A percentile compares a stretch with the other conserved stretches of the same genome.
Conservation (phyloP, 257 asterid species). For the Solanum chiquidenum region DNA sequence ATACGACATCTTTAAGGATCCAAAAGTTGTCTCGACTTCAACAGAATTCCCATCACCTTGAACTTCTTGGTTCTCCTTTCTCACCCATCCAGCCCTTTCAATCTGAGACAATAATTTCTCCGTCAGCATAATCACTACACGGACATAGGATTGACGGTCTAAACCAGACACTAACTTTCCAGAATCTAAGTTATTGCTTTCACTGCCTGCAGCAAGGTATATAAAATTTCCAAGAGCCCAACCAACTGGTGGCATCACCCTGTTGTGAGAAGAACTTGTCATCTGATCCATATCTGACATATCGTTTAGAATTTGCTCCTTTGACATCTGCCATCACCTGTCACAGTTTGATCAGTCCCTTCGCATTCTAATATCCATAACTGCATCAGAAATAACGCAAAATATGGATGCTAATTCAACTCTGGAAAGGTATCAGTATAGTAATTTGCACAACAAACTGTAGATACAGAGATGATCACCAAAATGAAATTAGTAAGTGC, state of each 20-base stretch:
- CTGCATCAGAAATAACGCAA: neutral
- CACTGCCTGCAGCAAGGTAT: conserved; percentile 59
- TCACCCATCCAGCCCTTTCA: conserved; percentile 33
- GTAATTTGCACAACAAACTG: neutral
- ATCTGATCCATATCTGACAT: conserved; percentile 47
- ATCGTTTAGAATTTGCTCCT: conserved; percentile 62
- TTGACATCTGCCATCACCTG: conserved; percentile 93
- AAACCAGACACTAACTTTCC: conserved; percentile 55
- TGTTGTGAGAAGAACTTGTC: conserved; percentile 17
- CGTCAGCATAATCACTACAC: conserved; percentile 43
- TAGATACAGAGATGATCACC: neutral
- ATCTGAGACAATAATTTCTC: conserved; percentile 49
- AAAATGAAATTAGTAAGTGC: neutral
- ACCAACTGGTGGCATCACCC: conserved; percentile 55
- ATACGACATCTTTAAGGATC: conserved; percentile 48
- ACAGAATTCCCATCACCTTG: conserved; percentile 23
- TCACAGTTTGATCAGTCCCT: conserved; percentile 75
- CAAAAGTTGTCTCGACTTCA: conserved; percentile 40
- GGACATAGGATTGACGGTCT: conserved; percentile 56
- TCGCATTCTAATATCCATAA: conserved; percentile 17
- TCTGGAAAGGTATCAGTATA: neutral
- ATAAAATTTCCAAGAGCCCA: conserved; percentile 84
- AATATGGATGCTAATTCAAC: neutral
- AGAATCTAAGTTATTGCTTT: conserved; percentile 23
- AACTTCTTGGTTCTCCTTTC: conserved; percentile 32